Evolutionary conservation across 352 stramenopile genomes (phyloP).

Genomic region (Globisporangium sylvaticum): DNA sequence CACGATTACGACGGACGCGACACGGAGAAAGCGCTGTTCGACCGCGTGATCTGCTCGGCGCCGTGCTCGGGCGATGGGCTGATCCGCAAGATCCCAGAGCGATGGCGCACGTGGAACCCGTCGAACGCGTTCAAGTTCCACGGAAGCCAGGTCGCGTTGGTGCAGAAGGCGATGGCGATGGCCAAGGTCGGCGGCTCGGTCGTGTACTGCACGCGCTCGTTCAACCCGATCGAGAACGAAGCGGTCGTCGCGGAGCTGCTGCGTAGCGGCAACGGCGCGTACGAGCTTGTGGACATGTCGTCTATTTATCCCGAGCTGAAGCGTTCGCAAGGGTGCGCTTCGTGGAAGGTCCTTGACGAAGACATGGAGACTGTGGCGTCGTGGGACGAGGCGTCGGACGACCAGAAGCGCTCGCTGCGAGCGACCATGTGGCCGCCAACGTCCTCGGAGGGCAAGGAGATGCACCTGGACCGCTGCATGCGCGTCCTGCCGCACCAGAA

Average conservation of each 20-base stretch:
- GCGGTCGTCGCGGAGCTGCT: slow-evolving; percentile 77
- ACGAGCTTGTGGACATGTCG: slow-evolving; percentile 61
- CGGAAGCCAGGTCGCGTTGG: slow-evolving; percentile 77
- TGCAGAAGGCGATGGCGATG: slow-evolving; percentile 50
- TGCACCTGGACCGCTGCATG: slow-evolving; percentile 90
- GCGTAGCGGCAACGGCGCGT: slow-evolving; percentile 39
- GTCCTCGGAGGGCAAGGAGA: slow-evolving; percentile 33
- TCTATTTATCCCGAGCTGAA: slow-evolving; percentile 30
- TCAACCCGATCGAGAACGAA: slow-evolving; percentile 85
- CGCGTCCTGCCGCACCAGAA: slow-evolving; percentile 96
- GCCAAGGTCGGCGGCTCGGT: slow-evolving; percentile 45
- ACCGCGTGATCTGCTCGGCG: slow-evolving; percentile 70
- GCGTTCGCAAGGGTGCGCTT: slow-evolving; percentile 32
- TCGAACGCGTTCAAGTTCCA: slow-evolving; percentile 47
- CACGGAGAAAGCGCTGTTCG: slow-evolving; percentile 39
- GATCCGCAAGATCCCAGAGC: slow-evolving; percentile 73
- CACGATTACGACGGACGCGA: slow-evolving; percentile 10
- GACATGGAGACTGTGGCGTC: slow-evolving; percentile 37
- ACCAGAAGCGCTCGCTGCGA: slow-evolving; percentile 50
- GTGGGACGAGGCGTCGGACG: slow-evolving; percentile 49
- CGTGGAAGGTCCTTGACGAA: slow-evolving; percentile 62
- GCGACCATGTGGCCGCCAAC: slow-evolving; percentile 84
- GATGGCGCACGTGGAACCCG: slow-evolving; percentile 75
- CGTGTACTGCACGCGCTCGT: slow-evolving; percentile 74
- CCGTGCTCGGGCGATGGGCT: slow-evolving; percentile 81